Base-by-base conservation (phyloP, 768 basidiomycete species). In the Phylloporus rhodoxanthus region DNA sequence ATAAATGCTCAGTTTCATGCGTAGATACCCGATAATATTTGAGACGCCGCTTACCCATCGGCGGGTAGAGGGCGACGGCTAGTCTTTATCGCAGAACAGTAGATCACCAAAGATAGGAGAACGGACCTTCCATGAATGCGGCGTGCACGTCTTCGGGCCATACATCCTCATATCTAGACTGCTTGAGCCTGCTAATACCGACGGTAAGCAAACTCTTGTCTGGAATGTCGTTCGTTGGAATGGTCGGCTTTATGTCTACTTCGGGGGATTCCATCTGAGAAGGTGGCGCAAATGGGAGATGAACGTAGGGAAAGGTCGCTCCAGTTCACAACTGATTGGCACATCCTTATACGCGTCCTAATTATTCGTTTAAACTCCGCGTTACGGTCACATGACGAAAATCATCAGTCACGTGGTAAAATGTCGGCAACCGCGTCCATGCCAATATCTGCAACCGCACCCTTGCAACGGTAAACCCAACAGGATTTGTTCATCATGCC, bases 51-150 rank as follows among this genome's bases (percentile, higher is more conserved):
- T 69, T 67, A 15, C 66, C 66, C 66, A 67, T 69, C 14, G 66
- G 68, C 2, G 66, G 66, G 54, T 69, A 69, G 38, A 69, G 28
- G 30, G 56, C 49, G 21, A 66, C 45, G 10, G 66, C 66, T 67
- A 51, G 10, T 34, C 40, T n/a, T 53, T 15, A 49, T 55, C 45
- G 47, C 23, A 64, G 50, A 36, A 43, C 40, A 25, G 21, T 26
- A 41, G 8, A 41, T n/a, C 20, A 36, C 9, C 8, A 28, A 32
- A 44, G 10, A 36, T 17, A 5, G 2, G 8, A 8, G 29, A 28
- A 53, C 64, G 2, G n/a, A 69, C 66, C 66, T 68, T 67, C 66
- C 66, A 69, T 68, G 33, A 67, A 67, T 8, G 68, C 66, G 45
- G 66, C 59, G 61, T 67, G 66, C 45, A 67, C 66, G 38, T 67